Evolutionary conservation across 2,329 filamentous ascomycete genomes (phyloP), one percentile per base, ranked within the genome.

Genomic region (Ceratocystis destructans): DNA sequence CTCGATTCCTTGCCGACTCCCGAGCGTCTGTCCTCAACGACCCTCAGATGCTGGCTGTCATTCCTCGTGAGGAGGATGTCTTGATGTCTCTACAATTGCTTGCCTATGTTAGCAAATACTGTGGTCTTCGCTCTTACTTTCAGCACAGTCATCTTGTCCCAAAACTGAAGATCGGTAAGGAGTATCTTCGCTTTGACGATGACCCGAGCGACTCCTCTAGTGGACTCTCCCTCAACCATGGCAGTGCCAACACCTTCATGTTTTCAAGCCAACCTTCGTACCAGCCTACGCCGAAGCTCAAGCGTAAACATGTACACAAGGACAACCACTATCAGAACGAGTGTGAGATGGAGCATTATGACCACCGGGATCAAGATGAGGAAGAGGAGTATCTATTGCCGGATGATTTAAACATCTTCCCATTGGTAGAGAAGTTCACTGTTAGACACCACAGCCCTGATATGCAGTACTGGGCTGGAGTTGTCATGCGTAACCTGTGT

Each of bases 381-480:
- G 85, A 90, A 67, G 88, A 93, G 72, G 93, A 99, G 75, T 97
- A 96, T 73, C 78, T 95, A 31, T 82, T 96, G 6, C 89, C 92
- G 15, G 93, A 97, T 73, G 90, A 97, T 75, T 93, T 96, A 77
- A 99, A 99, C 76, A 96, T 99, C 70, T 99, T 99, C 77, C 94
- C 94, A 1, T 80, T 99, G 45, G 94, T 99, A 61, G 94, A 99
- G 76, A 97, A 96, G 76, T 99, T 97, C 74, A 99, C 94, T 3
- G 90, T 96, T 37, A 86, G 94, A 70, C 91, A 96, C 73, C 90
- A 96, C 76, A 91, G 89, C 70, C 89, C 90, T 68, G 92, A 96
- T 74, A 99, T 99, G 94, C 93, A 96, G 75, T 99, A 99, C 78
- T 99, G 94, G 94, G 94, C 94, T 20, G 94, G 93, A 69, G 94